phyloP scores from a whole-genome alignment of 1,284 basidiomycete genomes.

The Polyporus tsugae region DNA sequence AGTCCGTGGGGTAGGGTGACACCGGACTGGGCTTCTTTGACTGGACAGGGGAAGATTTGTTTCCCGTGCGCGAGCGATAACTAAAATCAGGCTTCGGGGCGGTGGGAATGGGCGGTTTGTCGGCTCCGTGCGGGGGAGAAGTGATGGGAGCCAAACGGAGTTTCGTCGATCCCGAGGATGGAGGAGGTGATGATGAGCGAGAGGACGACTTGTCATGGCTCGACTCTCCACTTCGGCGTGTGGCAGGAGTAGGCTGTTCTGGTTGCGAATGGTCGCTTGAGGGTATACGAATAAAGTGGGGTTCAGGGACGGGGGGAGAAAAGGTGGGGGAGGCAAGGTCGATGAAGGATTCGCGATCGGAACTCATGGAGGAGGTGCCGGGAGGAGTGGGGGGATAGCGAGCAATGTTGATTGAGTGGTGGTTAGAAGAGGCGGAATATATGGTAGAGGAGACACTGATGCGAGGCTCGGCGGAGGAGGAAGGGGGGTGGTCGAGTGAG shows the following conservation, averaged over 20 bases:
- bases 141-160: conserved; percentile 31
- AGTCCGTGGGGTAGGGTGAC: conserved; percentile 18
- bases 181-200: conserved; percentile 13
- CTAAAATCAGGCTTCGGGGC: conserved; percentile 45
- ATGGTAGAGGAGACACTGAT: conserved; percentile 57
- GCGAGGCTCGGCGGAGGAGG: conserved; percentile 47
- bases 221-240: conserved; percentile 24
- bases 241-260: neutral
- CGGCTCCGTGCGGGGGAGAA: conserved; percentile 35
- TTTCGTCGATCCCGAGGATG: conserved; percentile 19
- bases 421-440: conserved; percentile 42
- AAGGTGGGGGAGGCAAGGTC: conserved; percentile 57
- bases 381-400: conserved; percentile 17
- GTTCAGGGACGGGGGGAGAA: conserved; percentile 35
- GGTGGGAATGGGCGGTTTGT: conserved; percentile 53
- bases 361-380: conserved; percentile 36
- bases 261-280: conserved; percentile 16
- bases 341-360: conserved; percentile 61
- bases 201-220: conserved; percentile 25
- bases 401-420: conserved; percentile 35
- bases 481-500: conserved; percentile 45
- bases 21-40: conserved; percentile 20
- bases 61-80: conserved; percentile 33
- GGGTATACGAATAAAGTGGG: conserved; percentile 20
- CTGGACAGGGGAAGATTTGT: conserved; percentile 20